Percentiles rank a stretch among this genome's conserved stretches.
Conservation (phyloP, 2,329 filamentous ascomycete genomes). For the Curvularia eragrostidis region DNA sequence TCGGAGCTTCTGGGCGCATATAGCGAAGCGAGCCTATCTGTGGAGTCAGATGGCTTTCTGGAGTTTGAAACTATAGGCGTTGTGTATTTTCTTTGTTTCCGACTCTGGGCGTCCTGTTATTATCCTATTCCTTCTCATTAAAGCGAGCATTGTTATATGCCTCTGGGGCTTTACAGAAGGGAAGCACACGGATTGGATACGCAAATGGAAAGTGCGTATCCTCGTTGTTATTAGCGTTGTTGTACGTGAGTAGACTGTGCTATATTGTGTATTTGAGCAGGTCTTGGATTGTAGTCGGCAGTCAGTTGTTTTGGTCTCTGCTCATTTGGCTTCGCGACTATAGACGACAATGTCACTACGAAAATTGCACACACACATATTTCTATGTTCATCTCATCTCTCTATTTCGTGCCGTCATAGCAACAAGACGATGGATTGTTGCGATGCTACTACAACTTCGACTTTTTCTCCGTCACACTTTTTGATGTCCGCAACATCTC, state of each 20-base stretch:
- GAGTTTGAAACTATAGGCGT: slow-evolving; percentile 3
- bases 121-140: not conserved
- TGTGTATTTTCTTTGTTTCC: slow-evolving; percentile 1
- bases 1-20: slow-evolving; percentile 1
- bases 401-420: not conserved
- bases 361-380: not conserved
- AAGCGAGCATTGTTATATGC: slow-evolving; percentile 12
- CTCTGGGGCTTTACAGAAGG: not conserved
- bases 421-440: not conserved
- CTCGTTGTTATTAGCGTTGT: slow-evolving; percentile 8
- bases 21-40: slow-evolving; percentile 1
- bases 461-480: not conserved
- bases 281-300: not conserved
- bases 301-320: slow-evolving; percentile 1
- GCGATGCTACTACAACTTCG: not conserved
- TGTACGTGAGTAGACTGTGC: not conserved
- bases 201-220: not conserved
- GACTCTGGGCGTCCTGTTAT: not conserved
- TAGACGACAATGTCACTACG: not conserved
- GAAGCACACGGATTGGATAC: slow-evolving; percentile 8
- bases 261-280: slow-evolving; percentile 3
- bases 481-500: not conserved
- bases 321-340: not conserved
- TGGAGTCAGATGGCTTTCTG: slow-evolving; percentile 4
- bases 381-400: not conserved